These are phyloP conservation scores for Rauvolfia tetraphylla DNA, from an alignment of 257 asterid genomes.

Conservation along the genomic window DNA sequence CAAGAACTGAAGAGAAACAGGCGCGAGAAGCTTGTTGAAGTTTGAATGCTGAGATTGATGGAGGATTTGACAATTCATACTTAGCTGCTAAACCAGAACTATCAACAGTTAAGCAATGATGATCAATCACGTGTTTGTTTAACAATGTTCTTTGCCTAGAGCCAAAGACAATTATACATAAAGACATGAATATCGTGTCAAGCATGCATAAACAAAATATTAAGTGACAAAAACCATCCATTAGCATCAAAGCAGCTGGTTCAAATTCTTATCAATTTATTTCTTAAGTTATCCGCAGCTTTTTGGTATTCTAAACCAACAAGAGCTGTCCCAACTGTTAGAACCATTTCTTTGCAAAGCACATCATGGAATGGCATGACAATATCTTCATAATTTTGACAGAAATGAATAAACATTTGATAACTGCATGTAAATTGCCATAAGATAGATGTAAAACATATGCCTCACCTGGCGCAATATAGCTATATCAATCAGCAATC, in stretches of 20 bases:
- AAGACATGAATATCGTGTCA: background rate
- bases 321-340: background rate
- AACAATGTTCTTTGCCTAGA: background rate
- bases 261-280: background rate
- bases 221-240: conserved; percentile 12
- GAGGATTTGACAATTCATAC: too few species aligned
- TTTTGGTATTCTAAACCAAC: background rate
- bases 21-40: background rate
- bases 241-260: background rate
- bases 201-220: conserved; percentile 2
- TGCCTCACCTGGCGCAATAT: conserved; percentile 80
- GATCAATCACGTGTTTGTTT: too few species aligned
- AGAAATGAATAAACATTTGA: background rate
- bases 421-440: background rate
- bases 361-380: background rate
- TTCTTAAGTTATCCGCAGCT: too few species aligned
- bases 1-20: too few species aligned
- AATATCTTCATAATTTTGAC: background rate
- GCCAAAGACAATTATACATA: background rate
- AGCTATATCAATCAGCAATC: conserved; percentile 78
- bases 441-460: background rate
- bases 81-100: background rate
- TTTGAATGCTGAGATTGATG: too few species aligned
- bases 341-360: background rate
- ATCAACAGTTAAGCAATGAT: background rate